A percentile compares a stretch with the other conserved stretches of the same genome.
These are phyloP conservation scores for Jacaranda mimosifolia DNA, from an alignment of 257 asterid species.

Conservation along the genomic window DNA sequence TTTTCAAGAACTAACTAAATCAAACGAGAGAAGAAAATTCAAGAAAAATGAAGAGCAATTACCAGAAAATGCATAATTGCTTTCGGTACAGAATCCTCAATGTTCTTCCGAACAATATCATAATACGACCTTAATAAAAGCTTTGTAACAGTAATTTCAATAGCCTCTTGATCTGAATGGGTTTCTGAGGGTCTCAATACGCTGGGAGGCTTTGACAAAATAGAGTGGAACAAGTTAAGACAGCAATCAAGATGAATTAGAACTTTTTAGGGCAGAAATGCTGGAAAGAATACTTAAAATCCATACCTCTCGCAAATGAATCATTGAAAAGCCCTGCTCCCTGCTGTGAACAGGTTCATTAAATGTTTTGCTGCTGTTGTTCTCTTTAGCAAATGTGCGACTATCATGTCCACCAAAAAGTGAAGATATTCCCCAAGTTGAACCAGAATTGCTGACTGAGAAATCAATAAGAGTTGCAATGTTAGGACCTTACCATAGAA, in stretches of 20 bases:
- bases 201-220: conserved; percentile 70
- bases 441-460: conserved; percentile 61
- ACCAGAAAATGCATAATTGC: conserved; percentile 98
- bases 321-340: conserved; percentile 70
- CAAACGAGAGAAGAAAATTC: conserved; percentile 5
- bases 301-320: conserved; percentile 80
- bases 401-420: conserved; percentile 73
- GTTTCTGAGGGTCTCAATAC: conserved; percentile 83
- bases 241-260: not conserved
- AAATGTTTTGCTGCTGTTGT: conserved; percentile 54
- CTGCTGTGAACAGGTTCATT: conserved; percentile 63
- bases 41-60: conserved; percentile 30
- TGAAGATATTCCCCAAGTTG: conserved; percentile 89
- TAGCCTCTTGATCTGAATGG: conserved; percentile 69
- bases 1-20: not conserved
- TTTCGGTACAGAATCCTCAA: conserved; percentile 84
- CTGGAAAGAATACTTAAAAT: conserved; percentile 1
- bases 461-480: conserved; percentile 23
- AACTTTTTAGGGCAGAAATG: conserved; percentile 21
- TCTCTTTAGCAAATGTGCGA: conserved; percentile 67
- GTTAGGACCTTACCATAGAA: conserved; percentile 21
- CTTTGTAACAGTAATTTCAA: conserved; percentile 77
- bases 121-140: conserved; percentile 79
- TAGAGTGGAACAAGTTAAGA: conserved; percentile 18
- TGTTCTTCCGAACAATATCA: conserved; percentile 83